Percentiles rank a stretch among this genome's conserved stretches.
Evolutionary conservation across 495 filamentous ascomycete species (phyloP).

Genomic region (Lepidopterella palustris): DNA sequence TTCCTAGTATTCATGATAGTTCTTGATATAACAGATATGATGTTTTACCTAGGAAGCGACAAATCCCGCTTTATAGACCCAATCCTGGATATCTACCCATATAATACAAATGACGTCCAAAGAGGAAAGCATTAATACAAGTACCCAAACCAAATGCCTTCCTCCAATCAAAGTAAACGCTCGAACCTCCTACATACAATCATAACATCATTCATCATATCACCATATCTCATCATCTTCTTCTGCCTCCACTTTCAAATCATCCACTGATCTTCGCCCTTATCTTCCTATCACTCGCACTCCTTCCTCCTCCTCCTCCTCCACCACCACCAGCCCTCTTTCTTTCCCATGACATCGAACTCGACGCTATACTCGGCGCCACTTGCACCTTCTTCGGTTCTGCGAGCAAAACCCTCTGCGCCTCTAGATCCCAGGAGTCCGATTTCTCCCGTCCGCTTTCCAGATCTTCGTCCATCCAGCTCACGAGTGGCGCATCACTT

Average conservation of each 20-base stretch:
- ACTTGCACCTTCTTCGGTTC: not conserved
- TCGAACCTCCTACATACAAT: not conserved
- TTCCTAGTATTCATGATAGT: no score
- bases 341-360: not conserved
- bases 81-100: no score
- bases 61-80: no score
- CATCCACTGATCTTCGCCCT: constrained; percentile 17
- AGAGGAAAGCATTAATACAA: no score
- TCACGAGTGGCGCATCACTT: not conserved
- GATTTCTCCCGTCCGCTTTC: not conserved
- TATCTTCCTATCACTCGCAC: constrained; percentile 23
- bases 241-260: not conserved
- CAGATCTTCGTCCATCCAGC: not conserved
- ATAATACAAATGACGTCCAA: no score
- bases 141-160: no score
- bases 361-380: not conserved
- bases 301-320: constrained; percentile 13
- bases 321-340: not conserved
- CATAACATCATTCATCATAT: not conserved
- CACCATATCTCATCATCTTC: not conserved
- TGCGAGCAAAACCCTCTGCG: not conserved
- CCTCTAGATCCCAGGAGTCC: not conserved
- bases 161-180: no score
- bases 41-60: no score
- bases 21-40: no score